Base-by-base conservation (phyloP, 1,284 basidiomycete species). In the Sanghuangporus baumii region DNA sequence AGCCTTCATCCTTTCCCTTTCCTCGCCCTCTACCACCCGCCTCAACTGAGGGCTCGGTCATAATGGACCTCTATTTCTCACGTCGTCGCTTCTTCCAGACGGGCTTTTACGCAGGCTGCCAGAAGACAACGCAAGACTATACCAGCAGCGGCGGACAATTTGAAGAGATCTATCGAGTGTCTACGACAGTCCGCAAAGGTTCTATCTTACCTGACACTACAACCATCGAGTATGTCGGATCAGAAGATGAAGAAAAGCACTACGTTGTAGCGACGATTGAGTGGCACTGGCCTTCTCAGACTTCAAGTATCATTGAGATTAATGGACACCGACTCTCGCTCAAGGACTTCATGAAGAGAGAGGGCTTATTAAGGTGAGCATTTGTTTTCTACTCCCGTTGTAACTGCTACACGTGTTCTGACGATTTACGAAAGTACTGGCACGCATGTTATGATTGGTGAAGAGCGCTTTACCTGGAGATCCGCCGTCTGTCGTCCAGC, bases 21-120 rank as follows among this genome's bases (percentile, higher is more conserved):
- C 50, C 50, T 51, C 20, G 9, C 1, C 18, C 23, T 26, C 20
- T 16, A 26, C 50, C 8, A 5, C 7, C 20, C 9, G 14, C 14
- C 34, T 37, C n/a, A 36, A 16, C 37, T 54, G 14, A 14, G 14
- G 52, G n/a, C 1, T 26, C 9, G 52, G 7, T 4, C 16, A 23
- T 36, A 14, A 60, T 60, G 59, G 47, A 60, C 9, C 48, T 60
- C n/a, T 60, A 60, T 20, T 60, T 60, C 59, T 60, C 59, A 7
- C 26, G 50, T 5, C 31, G 59, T 4, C 59, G 48, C 12, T 54
- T 60, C 48, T 48, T 61, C 34, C n/a, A 43, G 20, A 55, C 37
- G 14, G 36, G 47, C 20, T 61, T 55, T 52, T 26, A 43, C 38
- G n/a, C 41, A 7, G 36, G 52, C 20, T 14, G 5, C 3, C 2